Evolutionary conservation across 768 basidiomycete genomes (phyloP).

Genomic region (Dacryopinax spathularia): DNA sequence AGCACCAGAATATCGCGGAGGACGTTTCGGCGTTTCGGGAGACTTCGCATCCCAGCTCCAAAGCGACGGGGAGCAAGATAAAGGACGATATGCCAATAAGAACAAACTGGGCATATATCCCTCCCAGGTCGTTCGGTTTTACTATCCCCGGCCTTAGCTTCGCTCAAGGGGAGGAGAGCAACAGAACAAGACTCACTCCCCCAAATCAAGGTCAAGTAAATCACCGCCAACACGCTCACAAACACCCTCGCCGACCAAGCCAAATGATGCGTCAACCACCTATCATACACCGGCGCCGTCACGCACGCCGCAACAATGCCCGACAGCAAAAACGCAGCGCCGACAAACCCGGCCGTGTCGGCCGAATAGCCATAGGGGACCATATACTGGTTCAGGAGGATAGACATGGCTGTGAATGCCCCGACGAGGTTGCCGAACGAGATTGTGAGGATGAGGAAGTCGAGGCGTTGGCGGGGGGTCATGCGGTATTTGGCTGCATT

Average conservation of each 20-base stretch:
- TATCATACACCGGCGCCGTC: slow-evolving; percentile 64
- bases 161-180: neutral
- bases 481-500: slow-evolving; percentile 39
- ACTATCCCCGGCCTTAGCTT: no score
- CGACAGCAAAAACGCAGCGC: slow-evolving; percentile 20
- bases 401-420: slow-evolving; percentile 46
- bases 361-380: slow-evolving; percentile 65
- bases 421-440: slow-evolving; percentile 54
- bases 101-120: slow-evolving; percentile 50
- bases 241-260: slow-evolving; percentile 45
- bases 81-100: slow-evolving; percentile 53
- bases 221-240: slow-evolving; percentile 43
- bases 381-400: slow-evolving; percentile 54
- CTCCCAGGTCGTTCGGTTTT: slow-evolving; percentile 43
- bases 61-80: slow-evolving; percentile 55
- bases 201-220: slow-evolving; percentile 66
- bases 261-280: slow-evolving; percentile 56
- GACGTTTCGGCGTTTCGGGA: slow-evolving; percentile 69
- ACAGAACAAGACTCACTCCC: slow-evolving; percentile 36
- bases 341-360: slow-evolving; percentile 49
- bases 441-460: slow-evolving; percentile 45
- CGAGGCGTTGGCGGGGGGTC: slow-evolving; percentile 49
- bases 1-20: slow-evolving; percentile 61
- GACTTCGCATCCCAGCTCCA: slow-evolving; percentile 68
- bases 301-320: slow-evolving; percentile 56